Percentiles rank a stretch among this genome's conserved stretches.
Conservation (phyloP, 305 asterid genomes). For the Solanum aculeatissimum region DNA sequence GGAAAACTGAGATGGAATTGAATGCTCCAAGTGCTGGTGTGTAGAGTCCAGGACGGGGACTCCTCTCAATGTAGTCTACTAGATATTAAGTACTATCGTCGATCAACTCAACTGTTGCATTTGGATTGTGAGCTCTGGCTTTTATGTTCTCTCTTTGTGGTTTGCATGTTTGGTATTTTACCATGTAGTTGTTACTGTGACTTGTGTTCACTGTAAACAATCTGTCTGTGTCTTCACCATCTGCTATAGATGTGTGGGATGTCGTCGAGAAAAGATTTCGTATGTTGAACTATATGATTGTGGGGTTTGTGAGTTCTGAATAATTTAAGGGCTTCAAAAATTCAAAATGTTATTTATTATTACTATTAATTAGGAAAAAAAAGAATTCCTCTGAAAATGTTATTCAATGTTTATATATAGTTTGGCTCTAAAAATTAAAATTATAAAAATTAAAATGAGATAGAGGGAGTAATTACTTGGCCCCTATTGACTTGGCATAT, state of each 20-base stretch:
- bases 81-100: background rate
- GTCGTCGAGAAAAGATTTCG: background rate
- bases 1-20: conserved; percentile 32
- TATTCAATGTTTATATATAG: too few relatives aligned
- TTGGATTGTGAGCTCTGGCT: background rate
- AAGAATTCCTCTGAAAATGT: too few relatives aligned
- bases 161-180: background rate
- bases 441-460: too few relatives aligned
- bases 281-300: background rate
- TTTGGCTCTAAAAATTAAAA: too few relatives aligned
- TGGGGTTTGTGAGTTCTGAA: background rate
- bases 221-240: background rate
- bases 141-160: background rate
- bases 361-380: too few relatives aligned
- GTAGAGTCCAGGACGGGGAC: background rate
- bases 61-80: background rate
- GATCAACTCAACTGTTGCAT: background rate
- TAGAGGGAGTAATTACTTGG: too few relatives aligned
- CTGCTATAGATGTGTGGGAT: background rate
- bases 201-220: background rate
- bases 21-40: background rate
- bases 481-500: too few relatives aligned
- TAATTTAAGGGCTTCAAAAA: too few relatives aligned
- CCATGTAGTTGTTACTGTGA: background rate
- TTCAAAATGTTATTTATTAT: too few relatives aligned